Base-by-base conservation (phyloP, 192 early-diverging fungal species). In the Diversispora eburnea region DNA sequence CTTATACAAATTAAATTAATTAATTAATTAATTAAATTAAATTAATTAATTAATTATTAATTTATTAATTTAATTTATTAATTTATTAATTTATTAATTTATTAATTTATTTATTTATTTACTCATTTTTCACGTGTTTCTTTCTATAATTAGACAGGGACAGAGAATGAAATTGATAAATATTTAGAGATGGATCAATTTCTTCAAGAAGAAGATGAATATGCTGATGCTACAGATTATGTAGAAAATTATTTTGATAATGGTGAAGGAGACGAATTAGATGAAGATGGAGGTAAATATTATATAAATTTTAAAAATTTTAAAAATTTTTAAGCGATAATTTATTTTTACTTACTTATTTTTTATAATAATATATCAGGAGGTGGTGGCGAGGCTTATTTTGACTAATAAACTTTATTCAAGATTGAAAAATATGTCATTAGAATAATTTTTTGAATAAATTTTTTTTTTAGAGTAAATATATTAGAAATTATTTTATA, bases 211-310 rank as follows among this genome's bases (percentile, higher is more conserved):
- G 63, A 65, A 8, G 63, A 65, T 46, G 63, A 65, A 47, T 47
- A 47, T 45, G 63, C 25, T 10, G 63, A 65, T 65, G 63, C 63
- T n/a, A 65, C 63, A 10, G 63, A 65, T 65, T 65, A 65, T 65
- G 63, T 65, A 8, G 63, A 65, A 47, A 65, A 43, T 47, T 65
- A 65, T 47, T 65, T 65, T 65, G 63, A 65, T n/a, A 65, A 65
- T 19, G 63, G 63, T 9, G 63, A 65, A 22, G 41, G 42, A 12
- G 63, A 65, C 46, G 63, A 65, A 47, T 15, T 20, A 47, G 22
- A 46, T 20, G 63, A 65, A 4, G 63, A 65, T 5, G 45, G 43
- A 15, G 63, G 63, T 25, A 62, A 62, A 9, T n/a, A 41, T 17
- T 25, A 33, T 41, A 22, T 3, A 9, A 60, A 51, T 12, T 12